Evolutionary conservation across 352 stramenopile species (phyloP), one percentile per base, ranked within the genome.

Genomic region (Thraustotheca clavata): DNA sequence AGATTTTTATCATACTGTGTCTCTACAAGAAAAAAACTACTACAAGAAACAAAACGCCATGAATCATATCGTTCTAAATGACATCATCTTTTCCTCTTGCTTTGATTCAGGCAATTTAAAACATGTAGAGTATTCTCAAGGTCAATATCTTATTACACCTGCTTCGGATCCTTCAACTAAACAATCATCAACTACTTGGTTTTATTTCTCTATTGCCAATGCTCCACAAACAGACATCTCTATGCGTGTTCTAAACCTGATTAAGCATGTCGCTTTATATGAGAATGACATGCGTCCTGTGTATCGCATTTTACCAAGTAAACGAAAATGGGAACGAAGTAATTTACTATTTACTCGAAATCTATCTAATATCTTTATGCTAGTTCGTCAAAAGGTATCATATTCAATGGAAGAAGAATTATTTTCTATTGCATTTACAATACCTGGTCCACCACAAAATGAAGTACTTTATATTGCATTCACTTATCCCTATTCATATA

Each of bases 401-500:
- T 43, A n/a, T 59, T 12, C 38, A 60, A 8, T 18, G n/a, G n/a
- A 61, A 12, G 26, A n/a, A 65, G 24, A 85, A 79, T 7, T 49
- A 60, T 82, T 85, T 55, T 67, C 61, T 35, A 66, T 82, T 32
- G n/a, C 68, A 29, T 88, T 89, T 59, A 72, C 71, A 24, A 71
- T 84, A 62, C 57, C 67, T 31, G 65, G 84, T 5, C 71, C 72
- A 33, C 69, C 67, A 48, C 49, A 49, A 3, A 59, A 54, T 24
- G 80, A 86, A 55, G 73, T 71, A n/a, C 69, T 88, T 22, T 75
- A 71, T 20, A 86, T 89, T 43, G 80, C 80, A 35, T 89, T 89
- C 59, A 86, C 73, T 38, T 89, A 87, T 31, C 84, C 84, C 29
- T 88, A 87, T 62, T 80, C 74, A 29, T 93, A 89, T 63, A 72